Evolutionary conservation across 2,329 filamentous ascomycete species (phyloP), one percentile per base, ranked within the genome.

Genomic region (Lecanosticta acicola): DNA sequence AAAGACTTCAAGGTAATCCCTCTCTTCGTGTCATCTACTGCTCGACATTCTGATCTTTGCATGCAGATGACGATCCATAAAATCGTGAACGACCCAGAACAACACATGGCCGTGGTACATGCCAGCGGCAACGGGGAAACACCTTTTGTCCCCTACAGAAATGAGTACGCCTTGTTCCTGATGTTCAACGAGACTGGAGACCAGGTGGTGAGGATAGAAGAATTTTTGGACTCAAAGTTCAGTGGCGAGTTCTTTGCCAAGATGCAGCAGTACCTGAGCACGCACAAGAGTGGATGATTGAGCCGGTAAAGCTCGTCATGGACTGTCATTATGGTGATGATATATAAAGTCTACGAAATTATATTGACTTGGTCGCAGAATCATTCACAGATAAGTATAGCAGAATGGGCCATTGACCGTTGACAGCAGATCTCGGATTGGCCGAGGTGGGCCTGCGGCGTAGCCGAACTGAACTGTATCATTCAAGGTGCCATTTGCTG

Each of bases 371-470:
- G n/a, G n/a, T n/a, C n/a, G n/a, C n/a, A n/a, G n/a, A n/a, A n/a
- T n/a, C n/a, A n/a, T n/a, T 49, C 46, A 53, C 18, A 46, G 44
- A 44, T 53, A 50, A 41, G 46, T 8, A 53, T 53, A 50, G 37
- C 50, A 53, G 41, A 44, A 50, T n/a, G 32, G 20, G 11, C 45
- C 50, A 2, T 21, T 42, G 10, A 44, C 32, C 11, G 48, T 50
- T 39, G 34, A 43, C 42, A 50, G 10, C 11, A 38, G 41, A 3
- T 49, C 48, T 38, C 17, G 45, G 16, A 48, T 41, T 2, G 45
- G 43, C n/a, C 21, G 18, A n/a, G 46, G 47, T n/a, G n/a, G n/a
- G 1, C 37, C 45, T 44, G 49, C 51, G 33, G 39, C 41, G 1
- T 49, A 32, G 2, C 49, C 49, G 41, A 54, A 14, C 17, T 47